phyloP scores from a whole-genome alignment of 306 rosid genomes.

The Abrus precatorius region DNA sequence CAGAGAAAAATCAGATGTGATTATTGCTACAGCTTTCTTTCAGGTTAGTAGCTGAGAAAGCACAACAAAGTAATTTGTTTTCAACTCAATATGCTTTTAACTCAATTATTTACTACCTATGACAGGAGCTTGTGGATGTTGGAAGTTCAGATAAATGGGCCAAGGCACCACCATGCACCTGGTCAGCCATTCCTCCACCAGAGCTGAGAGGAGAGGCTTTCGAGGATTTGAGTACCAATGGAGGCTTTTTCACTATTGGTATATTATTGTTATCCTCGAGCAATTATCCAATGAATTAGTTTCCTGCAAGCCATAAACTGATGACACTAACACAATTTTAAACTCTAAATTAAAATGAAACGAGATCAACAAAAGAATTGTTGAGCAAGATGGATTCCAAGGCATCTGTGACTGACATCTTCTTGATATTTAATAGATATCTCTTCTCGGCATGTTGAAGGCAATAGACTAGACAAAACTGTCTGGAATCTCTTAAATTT shows the following conservation, averaged over 20 bases:
- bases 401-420: conserved; percentile 26
- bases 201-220: conserved; percentile 86
- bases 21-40: conserved; percentile 87
- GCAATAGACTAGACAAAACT: conserved; percentile 77
- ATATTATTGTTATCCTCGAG: conserved; percentile 36
- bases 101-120: conserved; percentile 37
- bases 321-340: conserved; percentile 17
- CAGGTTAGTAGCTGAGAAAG: conserved; percentile 63
- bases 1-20: conserved; percentile 75
- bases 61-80: conserved; percentile 19
- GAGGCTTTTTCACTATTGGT: conserved; percentile 93
- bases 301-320: conserved; percentile 9
- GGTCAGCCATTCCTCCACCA: conserved; percentile 98
- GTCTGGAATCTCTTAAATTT: conserved; percentile 89
- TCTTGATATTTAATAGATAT: conserved; percentile 62
- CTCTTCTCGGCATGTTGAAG: conserved; percentile 67
- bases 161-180: conserved; percentile 81
- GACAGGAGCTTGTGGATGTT: conserved; percentile 88
- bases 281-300: conserved; percentile 33
- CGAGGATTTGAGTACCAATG: conserved; percentile 89
- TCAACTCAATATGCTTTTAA: conserved; percentile 1
- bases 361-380: conserved; percentile 19
- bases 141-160: conserved; percentile 84
- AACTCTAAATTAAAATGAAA: conserved; percentile 29
- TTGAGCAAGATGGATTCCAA: conserved; percentile 25